phyloP scores from a whole-genome alignment of 2,329 filamentous ascomycete genomes.

The Fonsecaea multimorphosa region DNA sequence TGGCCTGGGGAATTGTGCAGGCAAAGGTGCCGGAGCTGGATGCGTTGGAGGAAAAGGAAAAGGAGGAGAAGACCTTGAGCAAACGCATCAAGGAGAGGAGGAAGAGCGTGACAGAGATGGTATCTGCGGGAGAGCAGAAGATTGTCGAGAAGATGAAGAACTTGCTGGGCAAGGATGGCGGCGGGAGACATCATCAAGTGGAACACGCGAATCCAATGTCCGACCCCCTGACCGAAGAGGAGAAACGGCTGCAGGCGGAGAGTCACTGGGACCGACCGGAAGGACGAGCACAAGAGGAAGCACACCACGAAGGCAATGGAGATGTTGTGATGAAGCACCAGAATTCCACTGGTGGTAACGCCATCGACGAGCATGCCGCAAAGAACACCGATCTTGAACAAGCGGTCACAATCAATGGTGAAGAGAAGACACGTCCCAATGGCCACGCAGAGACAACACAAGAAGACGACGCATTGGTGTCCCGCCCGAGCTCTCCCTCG shows the following conservation, averaged over 20 bases:
- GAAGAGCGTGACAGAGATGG: conserved; percentile 15
- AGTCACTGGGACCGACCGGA: conserved; percentile 36
- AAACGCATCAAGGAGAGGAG: conserved; percentile 5
- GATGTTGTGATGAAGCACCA: neutral
- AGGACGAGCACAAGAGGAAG: conserved; percentile 31
- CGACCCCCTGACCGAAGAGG: conserved; percentile 37
- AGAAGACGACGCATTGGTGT: neutral
- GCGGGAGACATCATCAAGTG: conserved; percentile 1
- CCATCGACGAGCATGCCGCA: neutral
- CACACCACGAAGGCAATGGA: conserved; percentile 34
- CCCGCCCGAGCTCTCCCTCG: neutral
- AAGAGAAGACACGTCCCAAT: no score
- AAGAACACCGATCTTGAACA: neutral
- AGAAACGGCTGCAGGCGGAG: conserved; percentile 29
- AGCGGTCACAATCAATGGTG: neutral
- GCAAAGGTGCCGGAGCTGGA: conserved; percentile 81
- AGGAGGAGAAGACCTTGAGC: neutral
- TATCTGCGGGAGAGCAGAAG: conserved; percentile 20
- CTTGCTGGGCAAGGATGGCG: conserved; percentile 36
- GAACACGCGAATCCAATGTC: conserved; percentile 29
- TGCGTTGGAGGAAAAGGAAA: conserved; percentile 41
- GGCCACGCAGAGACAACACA: neutral
- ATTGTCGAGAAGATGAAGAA: conserved; percentile 38
- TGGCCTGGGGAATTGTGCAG: conserved; percentile 96
- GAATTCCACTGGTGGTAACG: neutral